Percentiles rank a stretch among this genome's conserved stretches.
Evolutionary conservation across 768 basidiomycete genomes (phyloP).

Genomic region (Panaeolus papilionaceus): DNA sequence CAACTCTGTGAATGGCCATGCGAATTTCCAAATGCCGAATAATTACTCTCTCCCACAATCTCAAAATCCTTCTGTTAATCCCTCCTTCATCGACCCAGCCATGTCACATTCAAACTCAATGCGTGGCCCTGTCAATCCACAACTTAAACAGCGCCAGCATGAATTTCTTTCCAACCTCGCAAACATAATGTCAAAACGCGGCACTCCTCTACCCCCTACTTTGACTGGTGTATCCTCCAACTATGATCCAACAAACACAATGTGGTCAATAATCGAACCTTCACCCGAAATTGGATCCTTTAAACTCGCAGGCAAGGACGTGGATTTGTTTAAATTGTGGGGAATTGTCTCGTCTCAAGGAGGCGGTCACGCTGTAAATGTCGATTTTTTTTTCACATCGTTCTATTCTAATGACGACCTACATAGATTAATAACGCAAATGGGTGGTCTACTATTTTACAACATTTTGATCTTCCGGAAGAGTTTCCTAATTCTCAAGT

Average conservation of each 20-base stretch:
- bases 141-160: constrained; percentile 61
- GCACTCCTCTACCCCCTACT: constrained; percentile 75
- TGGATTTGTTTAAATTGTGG: constrained; percentile 82
- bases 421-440: constrained; percentile 56
- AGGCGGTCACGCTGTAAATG: constrained; percentile 64
- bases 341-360: constrained; percentile 63
- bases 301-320: constrained; percentile 73
- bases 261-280: constrained; percentile 71
- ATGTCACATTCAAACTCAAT: constrained; percentile 40
- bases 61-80: constrained; percentile 40
- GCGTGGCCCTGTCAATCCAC: constrained; percentile 42
- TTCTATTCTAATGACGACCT: constrained; percentile 22
- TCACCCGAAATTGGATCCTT: constrained; percentile 68
- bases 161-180: constrained; percentile 68
- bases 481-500: constrained; percentile 52
- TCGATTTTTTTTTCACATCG: constrained; percentile 17
- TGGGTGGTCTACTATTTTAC: constrained; percentile 60
- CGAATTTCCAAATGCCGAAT: constrained; percentile 53
- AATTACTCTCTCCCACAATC: constrained; percentile 43
- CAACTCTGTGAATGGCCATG: constrained; percentile 41
- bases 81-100: constrained; percentile 53
- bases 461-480: constrained; percentile 68
- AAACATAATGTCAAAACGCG: constrained; percentile 59
- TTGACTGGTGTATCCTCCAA: constrained; percentile 66
- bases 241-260: constrained; percentile 68